A percentile compares a stretch with the other conserved stretches of the same genome.
Conservation (phyloP, 2,329 filamentous ascomycete species). For the Magnaporthiopsis incrustans region DNA sequence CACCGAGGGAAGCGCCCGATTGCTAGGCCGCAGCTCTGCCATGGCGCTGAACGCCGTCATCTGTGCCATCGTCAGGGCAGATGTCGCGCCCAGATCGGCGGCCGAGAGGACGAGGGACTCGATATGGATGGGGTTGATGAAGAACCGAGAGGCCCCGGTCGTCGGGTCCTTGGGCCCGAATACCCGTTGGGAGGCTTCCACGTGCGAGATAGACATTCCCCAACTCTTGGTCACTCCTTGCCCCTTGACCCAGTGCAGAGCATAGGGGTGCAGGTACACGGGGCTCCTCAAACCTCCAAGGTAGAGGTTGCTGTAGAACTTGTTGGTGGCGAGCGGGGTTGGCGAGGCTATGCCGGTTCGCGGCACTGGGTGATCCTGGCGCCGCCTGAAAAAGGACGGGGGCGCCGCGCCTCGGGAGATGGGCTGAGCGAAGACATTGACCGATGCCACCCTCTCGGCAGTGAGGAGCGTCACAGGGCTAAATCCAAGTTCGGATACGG, state of each 20-base stretch:
- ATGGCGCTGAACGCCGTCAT: conserved; percentile 54
- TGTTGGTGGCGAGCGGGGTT: conserved; percentile 62
- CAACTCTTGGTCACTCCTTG: conserved; percentile 56
- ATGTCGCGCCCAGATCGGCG: conserved; percentile 56
- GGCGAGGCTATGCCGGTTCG: conserved; percentile 40
- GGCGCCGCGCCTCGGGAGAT: conserved; percentile 42
- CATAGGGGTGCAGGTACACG: conserved; percentile 70
- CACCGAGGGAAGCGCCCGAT: conserved; percentile 50
- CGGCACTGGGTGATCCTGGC: conserved; percentile 50
- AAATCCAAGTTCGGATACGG: neutral
- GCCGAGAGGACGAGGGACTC: conserved; percentile 78
- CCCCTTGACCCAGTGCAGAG: conserved; percentile 59
- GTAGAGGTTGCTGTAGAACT: conserved; percentile 76
- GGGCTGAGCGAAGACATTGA: conserved; percentile 48
- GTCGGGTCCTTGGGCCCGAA: conserved; percentile 51
- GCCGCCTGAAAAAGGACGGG: conserved; percentile 35
- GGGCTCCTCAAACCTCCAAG: conserved; percentile 62
- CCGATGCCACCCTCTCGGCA: conserved; percentile 12
- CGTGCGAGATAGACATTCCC: conserved; percentile 71
- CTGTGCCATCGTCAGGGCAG: conserved; percentile 45
- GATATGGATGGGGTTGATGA: conserved; percentile 72
- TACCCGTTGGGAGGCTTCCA: conserved; percentile 58
- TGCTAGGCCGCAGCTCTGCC: conserved; percentile 54
- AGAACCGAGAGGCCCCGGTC: conserved; percentile 60
- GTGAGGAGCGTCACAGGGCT: neutral